Conservation (phyloP, 2,329 filamentous ascomycete species). For the Cercospora nicotianae region DNA sequence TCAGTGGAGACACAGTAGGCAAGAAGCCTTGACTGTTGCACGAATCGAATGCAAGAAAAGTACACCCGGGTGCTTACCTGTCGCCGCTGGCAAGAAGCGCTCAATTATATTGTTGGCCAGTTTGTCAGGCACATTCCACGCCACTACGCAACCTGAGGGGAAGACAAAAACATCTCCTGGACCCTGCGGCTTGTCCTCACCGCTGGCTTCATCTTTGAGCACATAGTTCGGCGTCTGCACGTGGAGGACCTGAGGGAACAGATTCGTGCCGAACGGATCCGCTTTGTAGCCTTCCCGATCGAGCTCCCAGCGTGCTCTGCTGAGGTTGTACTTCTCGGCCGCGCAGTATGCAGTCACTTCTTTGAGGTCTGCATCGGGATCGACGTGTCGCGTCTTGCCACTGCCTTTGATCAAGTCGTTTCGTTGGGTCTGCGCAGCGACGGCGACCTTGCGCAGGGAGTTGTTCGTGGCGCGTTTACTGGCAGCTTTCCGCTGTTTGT, state of each 20-base stretch:
- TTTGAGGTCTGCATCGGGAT: constrained; percentile 50
- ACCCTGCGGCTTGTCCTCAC: constrained; percentile 40
- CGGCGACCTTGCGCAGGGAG: constrained; percentile 79
- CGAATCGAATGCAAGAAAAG: not conserved
- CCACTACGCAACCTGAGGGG: constrained; percentile 87
- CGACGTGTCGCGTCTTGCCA: constrained; percentile 47
- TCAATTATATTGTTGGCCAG: constrained; percentile 70
- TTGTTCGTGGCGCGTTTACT: constrained; percentile 58
- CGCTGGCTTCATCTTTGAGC: constrained; percentile 46
- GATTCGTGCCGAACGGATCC: constrained; percentile 62
- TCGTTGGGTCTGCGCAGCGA: constrained; percentile 71
- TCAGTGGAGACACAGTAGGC: not conserved
- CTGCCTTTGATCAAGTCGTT: constrained; percentile 51
- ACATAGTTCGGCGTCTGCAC: constrained; percentile 49
- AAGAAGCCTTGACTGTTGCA: not conserved
- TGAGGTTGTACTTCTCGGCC: constrained; percentile 65
- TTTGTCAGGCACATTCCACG: constrained; percentile 81
- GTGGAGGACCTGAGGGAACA: constrained; percentile 67
- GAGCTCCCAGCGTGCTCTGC: constrained; percentile 58
- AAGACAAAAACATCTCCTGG: constrained; percentile 90
- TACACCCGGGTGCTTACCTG: constrained; percentile 47
- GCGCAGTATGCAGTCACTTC: constrained; percentile 65
- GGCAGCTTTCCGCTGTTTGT: constrained; percentile 52
- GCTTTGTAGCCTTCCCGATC: constrained; percentile 59
- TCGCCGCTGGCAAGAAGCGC: constrained; percentile 71